These are phyloP conservation scores for Clonostachys byssicola DNA, from an alignment of 2,329 filamentous ascomycete genomes.

Conservation along the genomic window DNA sequence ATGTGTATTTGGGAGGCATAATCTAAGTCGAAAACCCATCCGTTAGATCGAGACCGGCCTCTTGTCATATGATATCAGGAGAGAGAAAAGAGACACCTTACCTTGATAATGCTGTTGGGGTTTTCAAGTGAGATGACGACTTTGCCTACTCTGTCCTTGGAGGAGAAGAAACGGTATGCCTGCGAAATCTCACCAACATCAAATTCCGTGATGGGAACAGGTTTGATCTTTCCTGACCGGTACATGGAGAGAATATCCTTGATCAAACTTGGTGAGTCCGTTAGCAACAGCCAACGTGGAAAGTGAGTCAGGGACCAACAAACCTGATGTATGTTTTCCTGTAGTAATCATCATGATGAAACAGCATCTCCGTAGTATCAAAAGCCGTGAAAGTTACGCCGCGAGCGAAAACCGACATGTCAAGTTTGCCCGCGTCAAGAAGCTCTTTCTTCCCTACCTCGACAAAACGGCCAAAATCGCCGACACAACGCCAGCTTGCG, in stretches of 20 bases:
- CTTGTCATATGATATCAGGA: too few species aligned
- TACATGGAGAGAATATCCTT: conserved; percentile 4
- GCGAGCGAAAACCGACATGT: conserved; percentile 27
- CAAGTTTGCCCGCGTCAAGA: conserved; percentile 18
- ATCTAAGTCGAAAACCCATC: conserved; percentile 1
- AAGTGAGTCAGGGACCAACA: too few species aligned
- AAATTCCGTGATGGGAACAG: conserved; percentile 3
- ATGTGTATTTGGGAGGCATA: conserved; percentile 1
- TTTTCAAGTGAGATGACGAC: conserved; percentile 24
- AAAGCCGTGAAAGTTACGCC: conserved; percentile 6
- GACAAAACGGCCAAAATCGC: conserved; percentile 21
- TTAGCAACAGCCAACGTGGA: background rate
- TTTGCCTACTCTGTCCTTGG: conserved; percentile 29
- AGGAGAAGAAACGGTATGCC: conserved; percentile 25
- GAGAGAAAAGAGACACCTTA: background rate
- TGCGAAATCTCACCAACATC: conserved; percentile 12
- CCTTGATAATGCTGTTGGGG: background rate
- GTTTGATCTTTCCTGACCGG: conserved; percentile 7
- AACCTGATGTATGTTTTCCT: too few species aligned
- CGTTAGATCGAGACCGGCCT: too few species aligned
- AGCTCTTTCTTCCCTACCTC: conserved; percentile 28
- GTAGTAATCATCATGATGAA: too few species aligned
- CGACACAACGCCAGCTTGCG: conserved; percentile 23
- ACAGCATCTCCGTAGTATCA: too few species aligned
- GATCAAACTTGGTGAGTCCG: too few species aligned